phyloP scores from a whole-genome alignment of 768 basidiomycete species.

The Neoboletus subvelutipes region DNA sequence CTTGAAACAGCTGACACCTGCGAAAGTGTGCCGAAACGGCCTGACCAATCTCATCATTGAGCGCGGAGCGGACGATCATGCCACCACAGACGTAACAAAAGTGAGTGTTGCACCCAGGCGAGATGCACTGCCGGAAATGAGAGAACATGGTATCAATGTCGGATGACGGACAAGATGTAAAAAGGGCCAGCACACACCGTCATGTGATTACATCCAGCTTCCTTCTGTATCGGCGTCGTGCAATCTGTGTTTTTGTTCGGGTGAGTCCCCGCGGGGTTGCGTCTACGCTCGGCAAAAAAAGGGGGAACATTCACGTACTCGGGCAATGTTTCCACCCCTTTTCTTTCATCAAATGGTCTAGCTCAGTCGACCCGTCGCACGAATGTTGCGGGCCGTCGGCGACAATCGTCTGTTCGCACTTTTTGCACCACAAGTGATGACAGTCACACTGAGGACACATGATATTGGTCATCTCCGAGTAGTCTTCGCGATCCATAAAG shows the following conservation, averaged over 20 bases:
- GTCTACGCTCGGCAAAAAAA: not conserved
- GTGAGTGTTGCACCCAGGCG: conserved; percentile 60
- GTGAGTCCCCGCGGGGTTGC: not conserved
- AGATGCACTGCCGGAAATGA: conserved; percentile 41
- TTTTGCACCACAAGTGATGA: conserved; percentile 58
- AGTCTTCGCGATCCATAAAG: conserved; percentile 51
- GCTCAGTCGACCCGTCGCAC: conserved; percentile 58
- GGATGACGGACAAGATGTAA: not conserved
- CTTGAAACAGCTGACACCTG: conserved; percentile 37
- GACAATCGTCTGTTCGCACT: conserved; percentile 45
- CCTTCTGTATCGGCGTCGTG: conserved; percentile 51
- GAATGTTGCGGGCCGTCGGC: conserved; percentile 46
- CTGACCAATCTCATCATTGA: conserved; percentile 29
- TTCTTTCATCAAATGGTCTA: conserved; percentile 48
- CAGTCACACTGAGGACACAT: conserved; percentile 52
- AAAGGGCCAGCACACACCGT: conserved; percentile 33
- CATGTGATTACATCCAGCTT: conserved; percentile 59
- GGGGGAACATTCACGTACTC: conserved; percentile 33
- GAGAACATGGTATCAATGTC: too few species aligned
- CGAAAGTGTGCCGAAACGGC: conserved; percentile 36
- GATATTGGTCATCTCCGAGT: conserved; percentile 39
- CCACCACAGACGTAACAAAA: conserved; percentile 55
- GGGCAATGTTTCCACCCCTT: conserved; percentile 69
- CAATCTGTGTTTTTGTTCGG: conserved; percentile 34
- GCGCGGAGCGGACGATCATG: conserved; percentile 42